Evolutionary conservation across 805 yeast species (phyloP).

Genomic region (Ogataea chonburiensis): DNA sequence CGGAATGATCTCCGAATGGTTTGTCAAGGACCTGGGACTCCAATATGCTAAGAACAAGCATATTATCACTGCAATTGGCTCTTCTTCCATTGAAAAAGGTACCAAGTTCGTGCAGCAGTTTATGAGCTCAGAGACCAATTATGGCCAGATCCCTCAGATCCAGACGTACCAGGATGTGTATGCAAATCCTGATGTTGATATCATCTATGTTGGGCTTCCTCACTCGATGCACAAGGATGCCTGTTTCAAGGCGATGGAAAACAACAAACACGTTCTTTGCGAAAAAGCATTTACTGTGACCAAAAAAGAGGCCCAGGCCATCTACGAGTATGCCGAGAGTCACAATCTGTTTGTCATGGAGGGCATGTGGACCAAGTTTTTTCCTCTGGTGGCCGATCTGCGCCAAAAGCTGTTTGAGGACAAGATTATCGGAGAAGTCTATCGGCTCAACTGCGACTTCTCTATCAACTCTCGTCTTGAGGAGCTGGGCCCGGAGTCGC

Average conservation of each 20-base stretch:
- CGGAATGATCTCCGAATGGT: conserved; percentile 47
- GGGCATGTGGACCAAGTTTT: conserved; percentile 57
- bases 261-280: conserved; percentile 52
- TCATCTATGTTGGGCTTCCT: conserved; percentile 56
- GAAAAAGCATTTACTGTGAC: conserved; percentile 57
- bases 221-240: conserved; percentile 50
- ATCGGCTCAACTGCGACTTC: conserved; percentile 44
- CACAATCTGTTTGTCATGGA: conserved; percentile 53
- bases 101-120: conserved; percentile 30
- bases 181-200: conserved; percentile 42
- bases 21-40: conserved; percentile 37
- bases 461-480: conserved; percentile 37
- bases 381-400: conserved; percentile 44
- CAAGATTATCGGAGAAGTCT: conserved; percentile 45
- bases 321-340: conserved; percentile 43
- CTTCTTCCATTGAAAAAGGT: conserved; percentile 39
- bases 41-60: conserved; percentile 28
- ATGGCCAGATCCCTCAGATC: conserved; percentile 16
- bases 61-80: conserved; percentile 42
- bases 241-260: conserved; percentile 35
- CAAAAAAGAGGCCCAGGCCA: conserved; percentile 40
- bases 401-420: conserved; percentile 39
- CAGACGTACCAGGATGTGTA: conserved; percentile 45
- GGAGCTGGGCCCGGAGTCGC: conserved; percentile 32
- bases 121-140: conserved; percentile 12